phyloP scores from a whole-genome alignment of 306 rosid genomes.

The Citrullus colocynthis region DNA sequence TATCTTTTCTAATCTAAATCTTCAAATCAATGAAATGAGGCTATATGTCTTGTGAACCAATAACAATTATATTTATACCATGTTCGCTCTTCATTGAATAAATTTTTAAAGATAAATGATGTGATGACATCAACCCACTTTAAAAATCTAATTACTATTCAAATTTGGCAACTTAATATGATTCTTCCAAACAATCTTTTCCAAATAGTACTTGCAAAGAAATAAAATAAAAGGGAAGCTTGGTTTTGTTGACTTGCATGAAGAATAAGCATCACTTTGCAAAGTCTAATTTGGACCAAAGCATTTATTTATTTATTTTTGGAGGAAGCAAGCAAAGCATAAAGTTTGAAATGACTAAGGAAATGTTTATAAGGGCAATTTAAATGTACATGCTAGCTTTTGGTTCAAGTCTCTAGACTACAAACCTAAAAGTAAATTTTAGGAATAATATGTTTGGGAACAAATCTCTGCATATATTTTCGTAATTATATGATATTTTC shows the following conservation, averaged over 20 bases:
- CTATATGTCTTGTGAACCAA: background rate
- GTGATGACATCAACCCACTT: background rate
- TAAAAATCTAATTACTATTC: background rate
- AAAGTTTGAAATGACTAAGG: conserved; percentile 3
- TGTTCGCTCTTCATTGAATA: background rate
- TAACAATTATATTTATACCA: background rate
- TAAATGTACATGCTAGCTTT: background rate
- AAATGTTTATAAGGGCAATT: background rate
- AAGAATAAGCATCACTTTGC: conserved; percentile 3
- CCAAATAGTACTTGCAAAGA: background rate
- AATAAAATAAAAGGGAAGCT: background rate
- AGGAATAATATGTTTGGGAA: background rate
- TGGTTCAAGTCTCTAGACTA: background rate
- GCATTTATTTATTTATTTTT: background rate
- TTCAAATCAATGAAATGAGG: background rate
- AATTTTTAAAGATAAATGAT: background rate
- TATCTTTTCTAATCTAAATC: background rate
- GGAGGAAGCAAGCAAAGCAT: conserved; percentile 2
- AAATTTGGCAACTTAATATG: background rate
- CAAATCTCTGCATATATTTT: too few species aligned
- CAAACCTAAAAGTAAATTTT: background rate
- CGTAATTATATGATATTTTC: too few species aligned
- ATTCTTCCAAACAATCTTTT: background rate
- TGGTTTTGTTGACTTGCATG: conserved; percentile 9
- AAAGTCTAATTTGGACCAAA: background rate